Base-by-base conservation (phyloP, 768 basidiomycete species). In the Mycena haematopus region DNA sequence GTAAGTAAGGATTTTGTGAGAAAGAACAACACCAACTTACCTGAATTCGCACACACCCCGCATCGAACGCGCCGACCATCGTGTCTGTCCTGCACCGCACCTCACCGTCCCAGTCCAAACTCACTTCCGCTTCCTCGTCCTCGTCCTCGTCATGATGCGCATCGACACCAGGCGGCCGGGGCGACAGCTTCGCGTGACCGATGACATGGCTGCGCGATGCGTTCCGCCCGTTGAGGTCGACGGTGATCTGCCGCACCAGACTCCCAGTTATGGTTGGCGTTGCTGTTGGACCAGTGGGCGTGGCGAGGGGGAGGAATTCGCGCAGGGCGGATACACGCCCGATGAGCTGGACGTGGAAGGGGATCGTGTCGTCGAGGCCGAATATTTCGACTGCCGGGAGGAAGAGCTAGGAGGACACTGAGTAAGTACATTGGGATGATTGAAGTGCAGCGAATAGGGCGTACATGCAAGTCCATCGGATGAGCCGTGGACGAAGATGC, bases 381-480 rank as follows among this genome's bases (percentile, higher is more conserved):
- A 66, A 66, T 36, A 63, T 63, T 35, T 57, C 54, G 44, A 54
- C 60, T 14, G 21, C 44, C 8, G 60, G 59, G 44, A 63, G 54
- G 62, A 67, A 67, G 1, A 66, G 54, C 62, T 63, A n/a, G n/a
- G 40, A 33, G 58, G 58, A 11, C 9, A 44, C 44, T 21, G 29
- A 51, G 44, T 7, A 60, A n/a, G n/a, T 51, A 25, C 19, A 31
- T 27, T 25, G 47, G 52, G 25, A 49, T 33, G 53, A 25, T 27
- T 25, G 40, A 33, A 33, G 11, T 33, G 31, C 31, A 31, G 29
- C 6, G 14, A 36, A 36, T 7, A 31, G 36, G 3, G 10, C 83
- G 68, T 74, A 88, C 88, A 66, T 86, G 81, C 65, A 80, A 79
- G 59, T 84, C 72, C 4, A 84, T 72, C 19, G 82, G 80, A 17